Conservation (phyloP, 176 grass and related monocot species). For the Paspalum vaginatum region DNA sequence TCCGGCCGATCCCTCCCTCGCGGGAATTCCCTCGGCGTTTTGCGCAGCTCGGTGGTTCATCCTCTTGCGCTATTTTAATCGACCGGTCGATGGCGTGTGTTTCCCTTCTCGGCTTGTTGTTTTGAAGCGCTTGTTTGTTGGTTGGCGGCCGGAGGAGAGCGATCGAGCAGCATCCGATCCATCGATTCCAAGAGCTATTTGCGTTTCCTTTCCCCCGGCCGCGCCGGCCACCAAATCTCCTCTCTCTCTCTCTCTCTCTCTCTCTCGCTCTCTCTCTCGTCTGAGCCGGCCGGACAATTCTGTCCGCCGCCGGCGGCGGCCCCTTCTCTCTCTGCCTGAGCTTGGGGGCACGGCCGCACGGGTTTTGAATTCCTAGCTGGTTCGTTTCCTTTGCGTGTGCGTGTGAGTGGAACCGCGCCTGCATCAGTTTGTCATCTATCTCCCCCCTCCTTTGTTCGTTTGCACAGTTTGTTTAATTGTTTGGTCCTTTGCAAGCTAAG, state of each 20-base stretch:
- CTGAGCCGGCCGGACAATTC: constrained; percentile 19
- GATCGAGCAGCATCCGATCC: constrained; percentile 19
- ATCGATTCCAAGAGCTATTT: neutral
- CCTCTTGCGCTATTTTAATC: constrained; percentile 28
- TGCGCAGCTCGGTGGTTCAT: constrained; percentile 11
- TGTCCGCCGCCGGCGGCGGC: neutral
- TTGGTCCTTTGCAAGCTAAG: neutral
- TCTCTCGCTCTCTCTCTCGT: too few species aligned
- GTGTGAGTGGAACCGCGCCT: constrained; percentile 47
- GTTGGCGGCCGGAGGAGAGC: neutral
- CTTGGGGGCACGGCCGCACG: constrained; percentile 22
- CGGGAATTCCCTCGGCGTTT: constrained; percentile 1
- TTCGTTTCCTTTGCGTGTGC: constrained; percentile 19
- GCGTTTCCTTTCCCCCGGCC: constrained; percentile 36
- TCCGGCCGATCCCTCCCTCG: too few species aligned
- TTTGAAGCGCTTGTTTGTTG: constrained; percentile 35
- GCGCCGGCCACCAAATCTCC: too few species aligned
- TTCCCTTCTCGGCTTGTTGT: constrained; percentile 33
- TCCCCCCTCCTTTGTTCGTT: constrained; percentile 47
- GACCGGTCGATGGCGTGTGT: neutral
- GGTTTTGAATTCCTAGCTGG: neutral
- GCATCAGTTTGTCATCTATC: constrained; percentile 32
- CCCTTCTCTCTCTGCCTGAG: constrained; percentile 27
- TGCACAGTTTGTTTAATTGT: constrained; percentile 6
- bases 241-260: too few species aligned